Percentiles rank a stretch among this genome's conserved stretches.
These are phyloP conservation scores for Cryphonectria japonica DNA, from an alignment of 2,329 filamentous ascomycete genomes.

Conservation along the genomic window DNA sequence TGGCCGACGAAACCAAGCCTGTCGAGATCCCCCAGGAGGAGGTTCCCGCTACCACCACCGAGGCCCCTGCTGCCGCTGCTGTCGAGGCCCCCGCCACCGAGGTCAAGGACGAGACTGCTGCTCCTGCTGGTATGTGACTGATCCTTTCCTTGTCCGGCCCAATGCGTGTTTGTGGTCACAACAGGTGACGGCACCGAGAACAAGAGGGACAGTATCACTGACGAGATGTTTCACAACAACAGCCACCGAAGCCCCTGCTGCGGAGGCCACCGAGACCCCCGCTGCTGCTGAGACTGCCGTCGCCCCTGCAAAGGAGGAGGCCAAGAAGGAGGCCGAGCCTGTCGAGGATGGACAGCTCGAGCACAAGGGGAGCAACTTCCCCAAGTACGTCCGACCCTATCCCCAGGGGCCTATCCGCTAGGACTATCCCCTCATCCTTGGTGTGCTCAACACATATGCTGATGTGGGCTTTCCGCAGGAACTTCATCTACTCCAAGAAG, in stretches of 20 bases:
- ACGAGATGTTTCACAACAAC: conserved; percentile 18
- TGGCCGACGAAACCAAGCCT: conserved; percentile 77
- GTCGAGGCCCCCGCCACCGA: conserved; percentile 32
- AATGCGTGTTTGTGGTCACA: background rate
- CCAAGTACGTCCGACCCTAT: conserved; percentile 71
- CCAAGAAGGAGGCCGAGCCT: conserved; percentile 49
- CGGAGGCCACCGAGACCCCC: conserved; percentile 42
- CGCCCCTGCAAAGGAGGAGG: conserved; percentile 44
- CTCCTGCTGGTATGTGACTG: conserved; percentile 26
- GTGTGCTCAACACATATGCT: conserved; percentile 28
- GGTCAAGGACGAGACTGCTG: conserved; percentile 23
- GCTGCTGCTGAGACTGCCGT: conserved; percentile 43
- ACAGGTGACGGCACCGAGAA: background rate
- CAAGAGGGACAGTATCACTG: conserved; percentile 26
- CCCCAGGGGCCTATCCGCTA: too few relatives aligned
- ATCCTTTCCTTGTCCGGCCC: conserved; percentile 2
- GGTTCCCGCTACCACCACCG: conserved; percentile 39
- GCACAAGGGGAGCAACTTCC: conserved; percentile 84
- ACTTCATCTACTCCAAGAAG: conserved; percentile 88
- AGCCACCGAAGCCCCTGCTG: conserved; percentile 36
- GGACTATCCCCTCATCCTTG: too few relatives aligned
- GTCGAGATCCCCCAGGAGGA: conserved; percentile 62
- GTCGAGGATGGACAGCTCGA: conserved; percentile 82
- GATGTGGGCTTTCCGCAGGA: conserved; percentile 54
- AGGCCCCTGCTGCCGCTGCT: conserved; percentile 36